Conservation (phyloP, 2,329 filamentous ascomycete species). For the Pyrenophora tritici-repentis region DNA sequence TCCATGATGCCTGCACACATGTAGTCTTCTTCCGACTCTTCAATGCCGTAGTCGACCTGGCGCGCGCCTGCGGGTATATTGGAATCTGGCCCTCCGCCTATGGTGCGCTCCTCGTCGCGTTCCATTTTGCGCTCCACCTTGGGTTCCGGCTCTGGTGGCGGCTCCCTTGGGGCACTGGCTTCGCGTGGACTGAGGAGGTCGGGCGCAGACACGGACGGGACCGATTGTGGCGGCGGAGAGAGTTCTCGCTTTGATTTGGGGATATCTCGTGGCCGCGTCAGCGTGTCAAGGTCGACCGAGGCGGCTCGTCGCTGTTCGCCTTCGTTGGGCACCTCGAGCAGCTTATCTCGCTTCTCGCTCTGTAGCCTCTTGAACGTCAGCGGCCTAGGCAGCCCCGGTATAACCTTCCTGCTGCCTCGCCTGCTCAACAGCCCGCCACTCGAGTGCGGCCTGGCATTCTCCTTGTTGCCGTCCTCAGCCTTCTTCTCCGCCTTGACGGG, state of each 20-base stretch:
- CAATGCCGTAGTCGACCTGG: constrained; percentile 41
- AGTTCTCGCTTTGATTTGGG: constrained; percentile 48
- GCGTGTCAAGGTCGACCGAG: constrained; percentile 60
- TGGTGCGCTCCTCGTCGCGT: constrained; percentile 24
- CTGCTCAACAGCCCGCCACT: constrained; percentile 38
- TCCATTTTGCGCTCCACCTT: not conserved
- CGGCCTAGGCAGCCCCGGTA: constrained; percentile 75
- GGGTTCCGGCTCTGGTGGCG: constrained; percentile 7
- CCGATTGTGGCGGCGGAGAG: constrained; percentile 46
- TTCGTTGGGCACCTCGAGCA: constrained; percentile 68
- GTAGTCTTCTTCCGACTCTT: constrained; percentile 33
- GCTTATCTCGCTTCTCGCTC: constrained; percentile 76
- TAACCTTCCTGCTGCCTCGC: constrained; percentile 61
- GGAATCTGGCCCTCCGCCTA: constrained; percentile 36
- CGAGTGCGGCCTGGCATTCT: constrained; percentile 38
- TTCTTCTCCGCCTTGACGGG: constrained; percentile 6
- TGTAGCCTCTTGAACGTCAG: constrained; percentile 82
- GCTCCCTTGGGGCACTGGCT: constrained; percentile 31
- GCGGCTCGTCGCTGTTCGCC: constrained; percentile 71
- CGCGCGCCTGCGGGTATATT: constrained; percentile 44
- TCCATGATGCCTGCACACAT: constrained; percentile 18
- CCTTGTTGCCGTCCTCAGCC: constrained; percentile 6
- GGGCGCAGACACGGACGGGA: constrained; percentile 48
- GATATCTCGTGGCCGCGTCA: too few relatives aligned
- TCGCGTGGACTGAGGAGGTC: constrained; percentile 43